A percentile compares a stretch with the other conserved stretches of the same genome.
Conservation (phyloP, 1,284 basidiomycete species). For the Naganishia albida region DNA sequence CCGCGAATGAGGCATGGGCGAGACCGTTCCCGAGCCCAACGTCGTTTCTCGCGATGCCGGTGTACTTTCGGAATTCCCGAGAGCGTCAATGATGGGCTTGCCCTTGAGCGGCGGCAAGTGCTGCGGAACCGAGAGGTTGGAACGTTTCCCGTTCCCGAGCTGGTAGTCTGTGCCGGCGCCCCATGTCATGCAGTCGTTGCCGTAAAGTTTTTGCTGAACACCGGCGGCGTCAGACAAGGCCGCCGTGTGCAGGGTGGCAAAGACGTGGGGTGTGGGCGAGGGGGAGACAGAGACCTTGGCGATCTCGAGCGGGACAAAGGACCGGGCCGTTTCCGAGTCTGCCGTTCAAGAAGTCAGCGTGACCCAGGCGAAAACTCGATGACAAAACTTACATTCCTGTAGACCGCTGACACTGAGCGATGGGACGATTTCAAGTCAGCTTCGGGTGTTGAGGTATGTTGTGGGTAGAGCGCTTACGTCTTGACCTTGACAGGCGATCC, state of each 20-base stretch:
- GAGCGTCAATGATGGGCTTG: conserved; percentile 61
- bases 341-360: conserved; percentile 32
- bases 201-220: conserved; percentile 51
- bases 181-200: conserved; percentile 60
- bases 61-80: conserved; percentile 50
- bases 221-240: conserved; percentile 55
- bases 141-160: conserved; percentile 79
- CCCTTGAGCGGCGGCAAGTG: conserved; percentile 58
- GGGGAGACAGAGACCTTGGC: conserved; percentile 64
- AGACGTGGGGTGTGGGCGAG: conserved; percentile 75
- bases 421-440: not conserved
- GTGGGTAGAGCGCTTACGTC: conserved; percentile 51
- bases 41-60: conserved; percentile 11
- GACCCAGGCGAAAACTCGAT: not conserved
- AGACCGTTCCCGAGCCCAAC: conserved; percentile 35
- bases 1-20: conserved; percentile 55
- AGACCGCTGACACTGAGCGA: conserved; percentile 69
- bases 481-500: conserved; percentile 73
- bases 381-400: conserved; percentile 67
- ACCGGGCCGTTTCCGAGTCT: conserved; percentile 69
- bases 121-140: conserved; percentile 69
- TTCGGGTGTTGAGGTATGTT: not conserved
- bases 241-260: conserved; percentile 71
- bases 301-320: conserved; percentile 69
- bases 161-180: conserved; percentile 73